Evolutionary conservation across 2,329 filamentous ascomycete species (phyloP).

Genomic region (Penicillium sp.): DNA sequence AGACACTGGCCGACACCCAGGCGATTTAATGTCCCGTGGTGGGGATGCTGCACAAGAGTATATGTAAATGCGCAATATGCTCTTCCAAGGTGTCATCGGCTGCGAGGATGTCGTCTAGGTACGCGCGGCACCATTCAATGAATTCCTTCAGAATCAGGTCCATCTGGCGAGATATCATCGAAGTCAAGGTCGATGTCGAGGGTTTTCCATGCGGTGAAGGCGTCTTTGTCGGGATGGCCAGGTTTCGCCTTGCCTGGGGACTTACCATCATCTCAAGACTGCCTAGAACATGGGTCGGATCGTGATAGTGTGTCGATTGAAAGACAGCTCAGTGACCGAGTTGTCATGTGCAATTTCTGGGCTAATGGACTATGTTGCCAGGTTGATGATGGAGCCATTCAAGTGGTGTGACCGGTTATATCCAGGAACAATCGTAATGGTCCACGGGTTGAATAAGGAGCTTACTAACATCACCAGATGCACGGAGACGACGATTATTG

Average conservation of each 20-base stretch:
- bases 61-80: constrained; percentile 62
- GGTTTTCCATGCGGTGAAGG: too few relatives aligned
- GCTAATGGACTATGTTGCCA: constrained; percentile 60
- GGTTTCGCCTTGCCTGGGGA: too few relatives aligned
- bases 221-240: too few relatives aligned
- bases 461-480: constrained; percentile 28
- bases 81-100: too few relatives aligned
- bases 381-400: constrained; percentile 61
- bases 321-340: constrained; percentile 58
- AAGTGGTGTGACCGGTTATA: constrained; percentile 41
- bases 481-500: constrained; percentile 60
- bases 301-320: constrained; percentile 47
- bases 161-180: too few relatives aligned
- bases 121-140: too few relatives aligned
- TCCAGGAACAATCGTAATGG: not conserved
- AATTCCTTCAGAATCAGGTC: too few relatives aligned
- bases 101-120: too few relatives aligned
- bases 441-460: not conserved
- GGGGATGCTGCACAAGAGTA: constrained; percentile 59
- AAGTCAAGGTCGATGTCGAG: too few relatives aligned
- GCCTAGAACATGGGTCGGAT: constrained; percentile 59
- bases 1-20: constrained; percentile 50
- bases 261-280: constrained; percentile 59
- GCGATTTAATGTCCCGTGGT: constrained; percentile 64
- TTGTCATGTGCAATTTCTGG: constrained; percentile 66